A percentile compares a stretch with the other conserved stretches of the same genome.
Conservation (phyloP, 1,284 basidiomycete genomes). For the Sanghuangporus sanghuang region DNA sequence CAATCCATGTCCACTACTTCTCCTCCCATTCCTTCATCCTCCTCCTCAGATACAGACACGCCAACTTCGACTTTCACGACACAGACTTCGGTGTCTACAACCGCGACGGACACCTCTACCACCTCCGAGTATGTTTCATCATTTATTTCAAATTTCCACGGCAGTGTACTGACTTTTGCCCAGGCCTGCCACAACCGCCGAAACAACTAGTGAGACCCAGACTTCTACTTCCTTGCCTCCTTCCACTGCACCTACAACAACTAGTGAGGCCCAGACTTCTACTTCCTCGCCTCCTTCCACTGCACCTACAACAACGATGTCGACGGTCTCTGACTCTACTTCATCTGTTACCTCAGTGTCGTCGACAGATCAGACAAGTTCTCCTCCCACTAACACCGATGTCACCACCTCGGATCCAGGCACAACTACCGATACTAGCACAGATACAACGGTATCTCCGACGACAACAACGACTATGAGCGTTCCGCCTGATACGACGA, state of each 20-base stretch:
- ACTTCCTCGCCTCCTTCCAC: constrained; percentile 2
- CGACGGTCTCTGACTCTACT: constrained; percentile 11
- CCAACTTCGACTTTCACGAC: constrained; percentile 9
- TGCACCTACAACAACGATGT: background rate
- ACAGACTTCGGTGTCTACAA: background rate
- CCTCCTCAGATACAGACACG: constrained; percentile 14
- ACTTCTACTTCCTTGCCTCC: constrained; percentile 4
- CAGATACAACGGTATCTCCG: constrained; percentile 19
- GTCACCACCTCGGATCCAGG: constrained; percentile 12
- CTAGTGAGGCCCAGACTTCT: constrained; percentile 7
- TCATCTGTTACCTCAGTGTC: constrained; percentile 20
- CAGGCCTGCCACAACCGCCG: background rate
- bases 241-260: background rate
- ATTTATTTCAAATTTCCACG: background rate
- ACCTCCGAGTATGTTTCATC: constrained; percentile 1
- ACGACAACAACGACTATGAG: constrained; percentile 22
- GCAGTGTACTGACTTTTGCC: background rate
- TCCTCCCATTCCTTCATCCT: background rate
- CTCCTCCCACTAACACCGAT: constrained; percentile 11
- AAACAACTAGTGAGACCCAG: constrained; percentile 2
- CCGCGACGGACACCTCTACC: background rate
- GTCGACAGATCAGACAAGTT: constrained; percentile 12
- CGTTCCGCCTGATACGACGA: constrained; percentile 20
- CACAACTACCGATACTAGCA: constrained; percentile 20
- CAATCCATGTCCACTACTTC: constrained; percentile 11